Evolutionary conservation across 257 asterid species (phyloP), one percentile per base, ranked within the genome.

Genomic region (Euphrasia confusa): DNA sequence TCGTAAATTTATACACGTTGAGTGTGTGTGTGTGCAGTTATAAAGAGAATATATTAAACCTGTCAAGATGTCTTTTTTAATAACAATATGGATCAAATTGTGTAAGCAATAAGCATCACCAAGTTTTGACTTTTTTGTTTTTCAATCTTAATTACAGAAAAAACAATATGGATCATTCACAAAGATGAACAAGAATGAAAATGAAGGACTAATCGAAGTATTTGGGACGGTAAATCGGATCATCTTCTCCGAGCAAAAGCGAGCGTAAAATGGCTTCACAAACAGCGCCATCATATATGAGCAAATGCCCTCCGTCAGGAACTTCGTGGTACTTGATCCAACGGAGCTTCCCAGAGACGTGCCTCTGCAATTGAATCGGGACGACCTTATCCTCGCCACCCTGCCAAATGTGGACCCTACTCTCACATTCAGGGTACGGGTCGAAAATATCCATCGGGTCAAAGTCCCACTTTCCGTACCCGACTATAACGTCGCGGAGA

Each of bases 321-420:
- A 93, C 96, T 74, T 93, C 97, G 17, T 93, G 99, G 61, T 89
- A 93, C 53, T 77, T 80, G 65, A 93, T 83, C 99, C 99, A 93
- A 1, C 95, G 88, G 15, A 93, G 83, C 79, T 78, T 89, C 6
- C 70, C 65, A 0, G 81, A 75, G 8, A 93, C 77, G 35, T 72
- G 79, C 50, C 99, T 78, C 58, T 93, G 97, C 60, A 93, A 53
- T n/a, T 83, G 81, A 35, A 69, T 59, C 26, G 85, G 85, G 26
- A 79, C 81, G 13, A 82, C 78, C 50, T 77, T 77, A 69, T 82
- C 83, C 52, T 82, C 81, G 24, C 54, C 32, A 24, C 88, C 88
- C 55, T 79, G 85, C 88, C 88, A 82, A 10, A 82, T 72, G 37
- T 82, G 88, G 2, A 82, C 88, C 10, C 27, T 6, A 63, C 75